A percentile compares a stretch with the other conserved stretches of the same genome.
Conservation (phyloP, 2,329 filamentous ascomycete genomes). For the Penicillium sp. region DNA sequence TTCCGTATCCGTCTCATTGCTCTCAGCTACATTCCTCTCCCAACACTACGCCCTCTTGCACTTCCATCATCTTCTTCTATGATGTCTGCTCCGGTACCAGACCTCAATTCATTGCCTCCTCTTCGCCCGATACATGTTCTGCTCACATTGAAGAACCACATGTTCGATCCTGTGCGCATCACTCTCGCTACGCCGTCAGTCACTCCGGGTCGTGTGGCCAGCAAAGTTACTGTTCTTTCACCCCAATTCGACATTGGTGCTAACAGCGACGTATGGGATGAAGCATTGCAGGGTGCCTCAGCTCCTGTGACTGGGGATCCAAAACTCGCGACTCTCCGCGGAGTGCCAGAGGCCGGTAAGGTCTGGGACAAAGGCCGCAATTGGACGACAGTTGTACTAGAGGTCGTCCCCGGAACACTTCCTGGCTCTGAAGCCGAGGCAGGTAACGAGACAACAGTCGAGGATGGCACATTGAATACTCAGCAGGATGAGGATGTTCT, state of each 20-base stretch:
- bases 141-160: conserved; percentile 86
- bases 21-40: conserved; percentile 79
- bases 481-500: conserved; percentile 62
- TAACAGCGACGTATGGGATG: conserved; percentile 92
- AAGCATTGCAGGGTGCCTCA: conserved; percentile 64
- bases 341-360: conserved; percentile 77
- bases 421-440: conserved; percentile 30
- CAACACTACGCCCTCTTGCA: conserved; percentile 63
- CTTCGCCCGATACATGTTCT: conserved; percentile 69
- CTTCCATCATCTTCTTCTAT: conserved; percentile 33
- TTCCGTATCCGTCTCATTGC: conserved; percentile 93
- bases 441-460: conserved; percentile 30
- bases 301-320: conserved; percentile 37
- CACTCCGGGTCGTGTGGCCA: conserved; percentile 73
- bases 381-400: conserved; percentile 90
- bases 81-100: conserved; percentile 27
- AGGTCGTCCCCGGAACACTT: conserved; percentile 67
- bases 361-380: conserved; percentile 94
- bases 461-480: conserved; percentile 31
- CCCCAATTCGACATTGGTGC: conserved; percentile 92
- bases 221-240: conserved; percentile 85
- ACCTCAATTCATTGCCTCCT: conserved; percentile 49
- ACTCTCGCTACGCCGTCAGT: conserved; percentile 79
- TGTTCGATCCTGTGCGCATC: conserved; percentile 87
- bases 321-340: conserved; percentile 40